Conservation (phyloP, 2,329 filamentous ascomycete species). For the Onygena corvina region DNA sequence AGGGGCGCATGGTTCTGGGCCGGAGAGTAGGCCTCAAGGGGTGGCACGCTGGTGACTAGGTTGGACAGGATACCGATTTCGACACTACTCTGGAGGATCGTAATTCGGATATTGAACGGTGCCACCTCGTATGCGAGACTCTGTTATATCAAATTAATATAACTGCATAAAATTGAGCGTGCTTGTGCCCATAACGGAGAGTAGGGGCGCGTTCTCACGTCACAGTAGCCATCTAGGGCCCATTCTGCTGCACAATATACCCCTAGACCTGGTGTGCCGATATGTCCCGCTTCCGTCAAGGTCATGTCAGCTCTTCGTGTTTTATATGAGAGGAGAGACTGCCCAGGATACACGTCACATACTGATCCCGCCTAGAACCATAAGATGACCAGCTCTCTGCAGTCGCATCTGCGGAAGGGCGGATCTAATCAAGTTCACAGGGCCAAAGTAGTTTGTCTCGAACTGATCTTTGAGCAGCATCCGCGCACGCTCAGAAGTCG, state of each 20-base stretch:
- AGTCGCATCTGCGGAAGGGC: constrained; percentile 65
- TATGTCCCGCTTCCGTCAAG: constrained; percentile 54
- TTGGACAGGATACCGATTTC: constrained; percentile 83
- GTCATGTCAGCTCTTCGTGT: neutral
- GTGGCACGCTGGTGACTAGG: constrained; percentile 70
- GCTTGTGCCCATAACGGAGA: neutral
- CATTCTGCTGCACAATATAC: constrained; percentile 88
- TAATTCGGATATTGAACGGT: constrained; percentile 93
- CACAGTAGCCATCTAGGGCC: constrained; percentile 92
- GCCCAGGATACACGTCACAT: constrained; percentile 14
- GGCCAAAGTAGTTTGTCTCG: constrained; percentile 87
- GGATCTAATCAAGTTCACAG: constrained; percentile 91
- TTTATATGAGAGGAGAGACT: neutral
- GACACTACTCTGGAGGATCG: constrained; percentile 88
- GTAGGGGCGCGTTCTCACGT: constrained; percentile 39
- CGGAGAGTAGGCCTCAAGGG: constrained; percentile 56
- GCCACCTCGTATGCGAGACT: constrained; percentile 89
- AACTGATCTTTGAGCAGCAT: constrained; percentile 83
- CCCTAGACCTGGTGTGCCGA: constrained; percentile 80
- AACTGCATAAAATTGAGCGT: neutral
- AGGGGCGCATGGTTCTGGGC: constrained; percentile 64
- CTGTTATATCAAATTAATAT: constrained; percentile 22
- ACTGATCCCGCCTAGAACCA: constrained; percentile 77
- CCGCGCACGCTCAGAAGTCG: constrained; percentile 57
- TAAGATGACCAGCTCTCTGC: constrained; percentile 76